These are phyloP conservation scores for Leishmania tropica DNA, from an alignment of 208 protist species.

Conservation along the genomic window DNA sequence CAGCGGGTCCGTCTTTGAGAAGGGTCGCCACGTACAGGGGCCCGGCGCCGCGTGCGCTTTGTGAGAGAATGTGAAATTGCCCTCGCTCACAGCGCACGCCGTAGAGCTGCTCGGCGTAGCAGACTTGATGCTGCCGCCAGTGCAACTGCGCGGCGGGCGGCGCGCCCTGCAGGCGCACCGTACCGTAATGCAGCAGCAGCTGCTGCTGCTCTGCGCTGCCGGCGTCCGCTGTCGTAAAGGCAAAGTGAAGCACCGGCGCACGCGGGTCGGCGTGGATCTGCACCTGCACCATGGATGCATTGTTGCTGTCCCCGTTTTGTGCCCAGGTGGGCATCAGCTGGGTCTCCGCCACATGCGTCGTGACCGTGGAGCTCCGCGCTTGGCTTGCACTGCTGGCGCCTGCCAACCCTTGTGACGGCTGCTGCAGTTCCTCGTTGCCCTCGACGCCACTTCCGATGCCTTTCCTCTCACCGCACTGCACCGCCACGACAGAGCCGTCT, in stretches of 20 bases:
- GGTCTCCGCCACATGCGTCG: conserved; percentile 5
- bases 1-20: conserved; percentile 34
- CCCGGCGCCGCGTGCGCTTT: conserved; percentile 43
- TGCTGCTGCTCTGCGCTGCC: neutral
- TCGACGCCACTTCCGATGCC: neutral
- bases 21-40: conserved; percentile 57
- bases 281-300: neutral
- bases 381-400: neutral
- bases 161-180: conserved; percentile 12
- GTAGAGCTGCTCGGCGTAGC: conserved; percentile 41
- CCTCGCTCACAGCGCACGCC: conserved; percentile 46
- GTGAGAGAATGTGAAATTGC: conserved; percentile 59
- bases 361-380: neutral
- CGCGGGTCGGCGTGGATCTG: conserved; percentile 32
- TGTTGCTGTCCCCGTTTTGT: neutral
- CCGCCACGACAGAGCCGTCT: conserved; percentile 41
- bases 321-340: conserved; percentile 1
- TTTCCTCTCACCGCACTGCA: conserved; percentile 15
- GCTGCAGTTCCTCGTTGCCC: conserved; percentile 8
- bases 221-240: conserved; percentile 16
- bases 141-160: conserved; percentile 1
- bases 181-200: conserved; percentile 35
- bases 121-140: conserved; percentile 22
- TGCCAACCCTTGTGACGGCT: conserved; percentile 1
- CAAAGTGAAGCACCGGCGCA: conserved; percentile 32